A percentile compares a stretch with the other conserved stretches of the same genome.
Conservation (phyloP, 306 rosid species). For the Vigna nakashimae region DNA sequence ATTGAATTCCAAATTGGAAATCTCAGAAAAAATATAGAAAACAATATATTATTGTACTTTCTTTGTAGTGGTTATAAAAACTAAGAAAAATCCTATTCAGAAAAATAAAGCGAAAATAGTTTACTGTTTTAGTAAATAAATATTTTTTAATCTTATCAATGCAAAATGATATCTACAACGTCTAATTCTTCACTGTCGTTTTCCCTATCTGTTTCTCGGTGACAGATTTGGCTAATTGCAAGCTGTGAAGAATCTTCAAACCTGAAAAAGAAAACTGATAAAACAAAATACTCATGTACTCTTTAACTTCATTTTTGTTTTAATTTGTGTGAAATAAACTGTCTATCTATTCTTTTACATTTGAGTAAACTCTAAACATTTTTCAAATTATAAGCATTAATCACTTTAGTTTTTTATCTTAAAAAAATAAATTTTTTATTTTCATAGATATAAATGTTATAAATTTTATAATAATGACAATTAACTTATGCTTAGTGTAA, state of each 20-base stretch:
- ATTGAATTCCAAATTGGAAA: conserved; percentile 12
- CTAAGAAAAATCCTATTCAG: conserved; percentile 5
- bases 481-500: no score
- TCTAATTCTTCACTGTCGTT: conserved; percentile 41
- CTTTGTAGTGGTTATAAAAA: not conserved
- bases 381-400: not conserved
- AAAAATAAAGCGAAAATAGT: not conserved
- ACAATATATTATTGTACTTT: conserved; percentile 4
- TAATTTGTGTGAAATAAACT: not conserved
- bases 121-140: conserved; percentile 12
- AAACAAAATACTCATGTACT: conserved; percentile 7
- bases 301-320: conserved; percentile 28
- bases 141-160: not conserved
- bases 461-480: no score
- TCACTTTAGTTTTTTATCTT: not conserved
- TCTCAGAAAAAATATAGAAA: not conserved
- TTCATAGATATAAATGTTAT: no score
- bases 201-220: conserved; percentile 27
- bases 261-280: conserved; percentile 11
- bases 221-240: conserved; percentile 45
- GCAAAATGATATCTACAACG: not conserved
- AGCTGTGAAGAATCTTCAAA: conserved; percentile 41
- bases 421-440: no score
- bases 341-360: not conserved
- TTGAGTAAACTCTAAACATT: not conserved